Evolutionary conservation across 768 basidiomycete species (phyloP).

Genomic region (Nidula microcarpa): DNA sequence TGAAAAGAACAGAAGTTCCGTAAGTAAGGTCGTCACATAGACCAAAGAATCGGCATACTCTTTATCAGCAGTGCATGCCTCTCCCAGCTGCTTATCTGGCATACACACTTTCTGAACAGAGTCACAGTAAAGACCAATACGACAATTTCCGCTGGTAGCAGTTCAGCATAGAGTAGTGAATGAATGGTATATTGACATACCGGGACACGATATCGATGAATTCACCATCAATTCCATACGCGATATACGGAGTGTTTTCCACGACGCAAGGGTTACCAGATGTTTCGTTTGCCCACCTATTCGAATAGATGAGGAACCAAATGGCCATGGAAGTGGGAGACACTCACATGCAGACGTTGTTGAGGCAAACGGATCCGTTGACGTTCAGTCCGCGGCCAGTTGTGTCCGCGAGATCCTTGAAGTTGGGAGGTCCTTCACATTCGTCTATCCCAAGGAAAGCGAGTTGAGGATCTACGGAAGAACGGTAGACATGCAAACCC

Average conservation of each 20-base stretch:
- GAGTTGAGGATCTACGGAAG: background rate
- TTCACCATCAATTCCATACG: conserved; percentile 55
- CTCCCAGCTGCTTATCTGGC: conserved; percentile 53
- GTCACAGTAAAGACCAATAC: conserved; percentile 74
- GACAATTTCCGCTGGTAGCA: conserved; percentile 63
- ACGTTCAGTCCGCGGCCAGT: conserved; percentile 67
- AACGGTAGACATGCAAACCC: conserved; percentile 8
- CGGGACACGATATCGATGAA: conserved; percentile 81
- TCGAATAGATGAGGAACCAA: background rate
- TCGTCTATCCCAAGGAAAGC: conserved; percentile 49
- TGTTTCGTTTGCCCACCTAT: conserved; percentile 78
- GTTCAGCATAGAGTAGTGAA: background rate
- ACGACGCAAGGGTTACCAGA: conserved; percentile 58
- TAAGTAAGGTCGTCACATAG: conserved; percentile 1
- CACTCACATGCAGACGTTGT: conserved; percentile 77
- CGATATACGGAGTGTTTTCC: conserved; percentile 80
- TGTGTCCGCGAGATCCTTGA: conserved; percentile 56
- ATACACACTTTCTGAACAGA: conserved; percentile 53
- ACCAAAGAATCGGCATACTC: no score
- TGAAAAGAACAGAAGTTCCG: conserved; percentile 17
- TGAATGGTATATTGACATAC: conserved; percentile 30
- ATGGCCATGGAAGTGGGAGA: background rate
- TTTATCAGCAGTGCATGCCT: conserved; percentile 50
- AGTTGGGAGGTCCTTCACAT: conserved; percentile 70
- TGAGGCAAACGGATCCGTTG: conserved; percentile 83